A percentile compares a stretch with the other conserved stretches of the same genome.
These are phyloP conservation scores for Davidsoniella virescens DNA, from an alignment of 2,329 filamentous ascomycete species.

Conservation along the genomic window DNA sequence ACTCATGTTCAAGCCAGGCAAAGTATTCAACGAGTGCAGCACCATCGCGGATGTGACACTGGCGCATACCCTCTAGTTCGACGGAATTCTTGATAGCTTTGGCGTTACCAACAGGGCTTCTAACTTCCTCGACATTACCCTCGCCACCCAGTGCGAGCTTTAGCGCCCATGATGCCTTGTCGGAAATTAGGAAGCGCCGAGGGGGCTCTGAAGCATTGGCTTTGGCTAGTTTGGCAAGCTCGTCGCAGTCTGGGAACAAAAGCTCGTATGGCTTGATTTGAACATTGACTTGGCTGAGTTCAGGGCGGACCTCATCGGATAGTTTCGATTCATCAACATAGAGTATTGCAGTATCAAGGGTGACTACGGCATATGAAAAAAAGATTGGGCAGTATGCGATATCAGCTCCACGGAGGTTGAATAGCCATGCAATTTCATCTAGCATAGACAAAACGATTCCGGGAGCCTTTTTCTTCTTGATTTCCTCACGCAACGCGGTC, in stretches of 20 bases:
- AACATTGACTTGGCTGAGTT: constrained; percentile 55
- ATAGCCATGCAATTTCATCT: constrained; percentile 96
- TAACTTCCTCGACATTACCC: constrained; percentile 65
- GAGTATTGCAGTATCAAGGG: constrained; percentile 56
- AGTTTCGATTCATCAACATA: constrained; percentile 76
- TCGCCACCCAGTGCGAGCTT: constrained; percentile 76
- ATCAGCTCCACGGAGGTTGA: constrained; percentile 86
- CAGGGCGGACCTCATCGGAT: constrained; percentile 46
- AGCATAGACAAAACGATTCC: constrained; percentile 89
- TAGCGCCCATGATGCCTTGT: constrained; percentile 82
- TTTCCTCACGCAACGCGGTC: constrained; percentile 69
- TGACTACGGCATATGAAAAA: constrained; percentile 88
- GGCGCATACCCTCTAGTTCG: constrained; percentile 82
- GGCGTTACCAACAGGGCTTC: constrained; percentile 75
- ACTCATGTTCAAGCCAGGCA: constrained; percentile 86
- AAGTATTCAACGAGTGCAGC: constrained; percentile 85
- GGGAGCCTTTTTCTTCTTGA: constrained; percentile 74
- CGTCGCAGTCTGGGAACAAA: constrained; percentile 64
- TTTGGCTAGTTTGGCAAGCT: constrained; percentile 33
- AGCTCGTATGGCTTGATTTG: constrained; percentile 64
- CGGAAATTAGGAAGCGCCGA: constrained; percentile 72
- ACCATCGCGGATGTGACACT: constrained; percentile 86
- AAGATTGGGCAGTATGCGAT: constrained; percentile 98
- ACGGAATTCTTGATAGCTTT: constrained; percentile 90
- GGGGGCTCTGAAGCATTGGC: constrained; percentile 18